These are phyloP conservation scores for Stenogyne calaminthoides DNA, from an alignment of 305 asterid genomes.

Conservation along the genomic window DNA sequence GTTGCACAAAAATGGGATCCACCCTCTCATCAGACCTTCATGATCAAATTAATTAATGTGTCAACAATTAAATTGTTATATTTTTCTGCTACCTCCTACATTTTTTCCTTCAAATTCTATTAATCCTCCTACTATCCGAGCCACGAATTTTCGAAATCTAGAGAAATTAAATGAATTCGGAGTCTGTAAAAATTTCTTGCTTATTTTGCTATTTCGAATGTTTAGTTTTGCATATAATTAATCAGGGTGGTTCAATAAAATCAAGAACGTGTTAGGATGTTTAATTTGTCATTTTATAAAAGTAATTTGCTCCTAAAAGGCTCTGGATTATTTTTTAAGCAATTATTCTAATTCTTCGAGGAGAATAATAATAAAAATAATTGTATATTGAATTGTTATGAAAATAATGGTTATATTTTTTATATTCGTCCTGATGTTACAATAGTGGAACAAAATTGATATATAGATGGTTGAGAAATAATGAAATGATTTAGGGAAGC, in stretches of 20 bases:
- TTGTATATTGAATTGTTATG: too few relatives aligned
- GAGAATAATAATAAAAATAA: too few relatives aligned
- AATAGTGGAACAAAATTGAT: too few relatives aligned
- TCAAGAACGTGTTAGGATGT: too few relatives aligned
- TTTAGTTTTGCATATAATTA: neutral
- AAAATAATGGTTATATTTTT: too few relatives aligned
- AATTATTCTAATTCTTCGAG: too few relatives aligned
- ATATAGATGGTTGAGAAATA: too few relatives aligned
- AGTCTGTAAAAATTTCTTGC: constrained; percentile 33
- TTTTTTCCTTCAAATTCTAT: neutral
- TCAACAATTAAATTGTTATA: neutral
- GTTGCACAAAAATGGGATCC: constrained; percentile 75
- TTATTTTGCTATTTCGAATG: neutral
- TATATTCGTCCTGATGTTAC: too few relatives aligned
- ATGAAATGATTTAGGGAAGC: too few relatives aligned
- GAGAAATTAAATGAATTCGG: neutral
- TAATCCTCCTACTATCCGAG: neutral
- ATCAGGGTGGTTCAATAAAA: neutral
- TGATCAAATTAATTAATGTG: constrained; percentile 21
- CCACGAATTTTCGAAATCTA: neutral
- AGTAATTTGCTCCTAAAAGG: too few relatives aligned
- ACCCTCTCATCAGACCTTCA: constrained; percentile 69
- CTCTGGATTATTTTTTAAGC: too few relatives aligned
- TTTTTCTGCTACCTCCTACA: neutral
- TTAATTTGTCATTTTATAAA: too few relatives aligned